These are phyloP conservation scores for Pleurotus giganteus DNA, from an alignment of 768 basidiomycete genomes.

Conservation along the genomic window DNA sequence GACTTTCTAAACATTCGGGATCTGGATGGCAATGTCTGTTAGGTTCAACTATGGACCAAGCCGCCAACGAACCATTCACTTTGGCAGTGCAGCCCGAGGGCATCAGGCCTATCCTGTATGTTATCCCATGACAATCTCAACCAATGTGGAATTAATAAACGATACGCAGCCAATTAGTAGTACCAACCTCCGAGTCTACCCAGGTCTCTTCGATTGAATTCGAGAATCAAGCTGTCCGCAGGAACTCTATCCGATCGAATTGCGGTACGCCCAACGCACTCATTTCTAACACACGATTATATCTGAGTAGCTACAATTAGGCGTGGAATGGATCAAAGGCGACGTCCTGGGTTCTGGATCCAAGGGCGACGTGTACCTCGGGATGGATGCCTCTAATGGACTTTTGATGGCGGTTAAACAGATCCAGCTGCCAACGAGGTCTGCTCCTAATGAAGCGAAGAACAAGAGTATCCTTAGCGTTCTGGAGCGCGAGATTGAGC, in stretches of 20 bases:
- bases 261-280: constrained; percentile 45
- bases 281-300: constrained; percentile 4
- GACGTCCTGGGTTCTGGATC: constrained; percentile 94
- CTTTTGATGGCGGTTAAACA: constrained; percentile 97
- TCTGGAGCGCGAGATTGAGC: constrained; percentile 90
- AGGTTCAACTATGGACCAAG: no score
- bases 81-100: no score
- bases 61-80: no score
- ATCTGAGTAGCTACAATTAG: constrained; percentile 32
- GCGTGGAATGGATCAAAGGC: constrained; percentile 96
- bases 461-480: constrained; percentile 93
- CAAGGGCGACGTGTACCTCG: constrained; percentile 93
- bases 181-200: no score
- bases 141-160: no score
- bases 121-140: no score
- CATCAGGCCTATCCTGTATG: no score
- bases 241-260: constrained; percentile 49
- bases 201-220: constrained; percentile 45
- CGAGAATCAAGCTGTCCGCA: constrained; percentile 45
- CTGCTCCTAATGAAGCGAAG: constrained; percentile 84
- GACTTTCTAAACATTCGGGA: no score
- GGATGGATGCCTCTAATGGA: constrained; percentile 92
- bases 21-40: no score
- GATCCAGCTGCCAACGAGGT: constrained; percentile 86
- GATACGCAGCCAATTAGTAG: no score